Percentiles rank a stretch among this genome's conserved stretches.
phyloP scores from a whole-genome alignment of 2,329 filamentous ascomycete species.

The Nemania sp. region DNA sequence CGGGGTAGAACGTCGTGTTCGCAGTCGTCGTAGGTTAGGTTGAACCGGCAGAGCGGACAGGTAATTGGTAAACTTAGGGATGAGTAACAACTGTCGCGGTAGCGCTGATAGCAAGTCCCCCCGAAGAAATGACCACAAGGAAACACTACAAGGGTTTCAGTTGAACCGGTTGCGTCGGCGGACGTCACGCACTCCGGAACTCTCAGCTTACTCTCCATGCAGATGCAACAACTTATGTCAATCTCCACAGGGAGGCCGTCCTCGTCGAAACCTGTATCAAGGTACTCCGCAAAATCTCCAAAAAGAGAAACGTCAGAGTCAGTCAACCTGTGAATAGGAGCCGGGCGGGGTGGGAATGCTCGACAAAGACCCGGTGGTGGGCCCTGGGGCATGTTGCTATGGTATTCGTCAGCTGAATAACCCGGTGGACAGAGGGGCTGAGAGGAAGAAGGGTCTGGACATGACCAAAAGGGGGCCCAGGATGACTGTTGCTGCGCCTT shows the following conservation, averaged over 20 bases:
- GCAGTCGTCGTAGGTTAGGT: constrained; percentile 22
- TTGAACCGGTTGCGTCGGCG: neutral
- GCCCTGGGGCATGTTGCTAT: neutral
- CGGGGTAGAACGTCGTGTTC: constrained; percentile 16
- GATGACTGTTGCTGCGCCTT: no score
- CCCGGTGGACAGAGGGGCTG: no score
- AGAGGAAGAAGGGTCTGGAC: no score
- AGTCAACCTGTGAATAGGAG: neutral
- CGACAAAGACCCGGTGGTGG: constrained; percentile 24
- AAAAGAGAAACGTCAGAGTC: constrained; percentile 24
- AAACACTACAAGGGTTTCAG: constrained; percentile 19
- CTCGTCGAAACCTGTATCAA: constrained; percentile 15
- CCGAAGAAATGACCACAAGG: constrained; percentile 34
- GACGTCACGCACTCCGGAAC: constrained; percentile 1
- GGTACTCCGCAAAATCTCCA: constrained; percentile 21
- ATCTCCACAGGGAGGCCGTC: constrained; percentile 12
- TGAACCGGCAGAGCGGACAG: constrained; percentile 29
- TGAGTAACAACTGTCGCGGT: neutral
- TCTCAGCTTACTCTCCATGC: constrained; percentile 14
- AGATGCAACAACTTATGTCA: constrained; percentile 28
- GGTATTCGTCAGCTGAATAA: neutral
- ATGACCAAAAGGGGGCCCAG: no score
- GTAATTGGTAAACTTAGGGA: neutral
- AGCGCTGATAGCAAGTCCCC: constrained; percentile 4
- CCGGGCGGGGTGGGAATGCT: neutral